phyloP scores from a whole-genome alignment of 2,329 filamentous ascomycete species.

The Lasiodiplodia gonubiensis region DNA sequence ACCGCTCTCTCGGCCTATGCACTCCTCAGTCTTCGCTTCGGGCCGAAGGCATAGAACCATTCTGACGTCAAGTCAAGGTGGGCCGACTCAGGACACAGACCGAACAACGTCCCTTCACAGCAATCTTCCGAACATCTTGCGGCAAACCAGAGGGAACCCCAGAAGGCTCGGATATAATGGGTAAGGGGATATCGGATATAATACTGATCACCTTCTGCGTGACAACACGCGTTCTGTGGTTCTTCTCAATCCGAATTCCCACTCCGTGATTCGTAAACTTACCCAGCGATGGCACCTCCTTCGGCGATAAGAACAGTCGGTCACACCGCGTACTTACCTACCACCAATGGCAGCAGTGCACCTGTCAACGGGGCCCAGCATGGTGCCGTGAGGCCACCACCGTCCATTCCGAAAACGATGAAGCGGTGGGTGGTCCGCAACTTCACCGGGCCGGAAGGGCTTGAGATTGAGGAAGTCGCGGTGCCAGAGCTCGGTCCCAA shows the following conservation, averaged over 20 bases:
- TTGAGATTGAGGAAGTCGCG: conserved; percentile 46
- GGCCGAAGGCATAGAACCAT: background rate
- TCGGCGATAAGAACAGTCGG: background rate
- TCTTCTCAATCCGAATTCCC: too few species aligned
- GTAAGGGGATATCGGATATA: background rate
- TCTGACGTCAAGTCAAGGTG: background rate
- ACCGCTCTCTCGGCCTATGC: background rate
- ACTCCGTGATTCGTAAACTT: background rate
- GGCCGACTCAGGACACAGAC: background rate
- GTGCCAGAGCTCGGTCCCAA: conserved; percentile 69
- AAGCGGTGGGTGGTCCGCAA: conserved; percentile 14
- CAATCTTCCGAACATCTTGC: background rate
- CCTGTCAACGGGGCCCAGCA: background rate
- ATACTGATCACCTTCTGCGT: background rate
- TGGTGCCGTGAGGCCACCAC: background rate
- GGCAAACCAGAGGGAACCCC: background rate
- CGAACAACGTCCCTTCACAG: background rate
- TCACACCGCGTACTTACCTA: background rate
- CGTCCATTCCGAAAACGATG: conserved; percentile 1
- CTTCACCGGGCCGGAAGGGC: conserved; percentile 14
- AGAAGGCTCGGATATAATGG: background rate
- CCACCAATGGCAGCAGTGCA: background rate
- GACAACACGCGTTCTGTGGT: background rate
- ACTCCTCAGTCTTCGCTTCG: background rate
- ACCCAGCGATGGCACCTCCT: background rate